These are phyloP conservation scores for barley (Hordeum vulgare) DNA, from an alignment of 176 grass and related monocot species.

Conservation along the genomic window MorexV3_pseudomolecules_assembly NC_058519.1:32943313-32943812, in stretches of 20 bases:
- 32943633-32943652: neutral
- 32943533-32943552: constrained; percentile 37
- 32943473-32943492: constrained; percentile 15
- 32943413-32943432: constrained; percentile 3
- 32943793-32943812: constrained; percentile 17
- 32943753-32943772: constrained; percentile 2
- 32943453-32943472: constrained; percentile 13
- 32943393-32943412: neutral
- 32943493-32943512: neutral
- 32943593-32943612: neutral
- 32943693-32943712: neutral
- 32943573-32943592: neutral
- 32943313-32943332: constrained; percentile 19
- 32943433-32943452: neutral
- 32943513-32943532: constrained; percentile 10
- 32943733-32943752: neutral
- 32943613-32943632: neutral
- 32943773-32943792: constrained; percentile 30
- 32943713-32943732: neutral
- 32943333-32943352: neutral
- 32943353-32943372: constrained; percentile 14
- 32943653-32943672: neutral
- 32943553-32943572: neutral
- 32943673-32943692: neutral
- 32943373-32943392: neutral